Conservation (phyloP, 2,329 filamentous ascomycete genomes). For the Curvularia hawaiiensis region DNA sequence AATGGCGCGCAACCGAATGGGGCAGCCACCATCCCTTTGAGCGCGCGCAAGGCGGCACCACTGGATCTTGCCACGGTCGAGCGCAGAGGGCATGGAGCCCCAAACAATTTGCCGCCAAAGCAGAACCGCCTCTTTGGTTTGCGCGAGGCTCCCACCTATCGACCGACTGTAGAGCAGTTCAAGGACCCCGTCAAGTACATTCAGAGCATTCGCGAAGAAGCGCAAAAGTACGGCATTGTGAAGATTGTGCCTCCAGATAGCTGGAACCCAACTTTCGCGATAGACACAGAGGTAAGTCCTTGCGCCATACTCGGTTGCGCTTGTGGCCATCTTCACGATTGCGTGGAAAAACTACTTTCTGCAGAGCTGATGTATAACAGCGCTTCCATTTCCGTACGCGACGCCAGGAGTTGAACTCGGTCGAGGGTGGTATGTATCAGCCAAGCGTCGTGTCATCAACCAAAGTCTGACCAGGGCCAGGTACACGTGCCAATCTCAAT, state of each 20-base stretch:
- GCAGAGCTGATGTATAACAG: slow-evolving; percentile 56
- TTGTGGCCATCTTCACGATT: neutral
- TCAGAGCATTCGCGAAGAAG: slow-evolving; percentile 86
- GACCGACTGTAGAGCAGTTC: slow-evolving; percentile 91
- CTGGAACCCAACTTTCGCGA: slow-evolving; percentile 95
- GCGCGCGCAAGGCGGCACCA: slow-evolving; percentile 67
- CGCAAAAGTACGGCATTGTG: slow-evolving; percentile 85
- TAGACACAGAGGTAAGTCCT: slow-evolving; percentile 85
- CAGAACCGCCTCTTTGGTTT: slow-evolving; percentile 82
- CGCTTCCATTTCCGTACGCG: slow-evolving; percentile 96
- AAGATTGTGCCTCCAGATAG: slow-evolving; percentile 92
- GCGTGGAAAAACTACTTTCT: neutral
- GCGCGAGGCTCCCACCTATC: slow-evolving; percentile 87
- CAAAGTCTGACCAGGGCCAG: slow-evolving; percentile 52
- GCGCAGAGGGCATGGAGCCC: slow-evolving; percentile 80
- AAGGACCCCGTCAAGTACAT: slow-evolving; percentile 94
- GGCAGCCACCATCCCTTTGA: slow-evolving; percentile 60
- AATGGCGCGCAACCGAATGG: slow-evolving; percentile 48
- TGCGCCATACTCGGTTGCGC: neutral
- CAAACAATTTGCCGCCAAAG: slow-evolving; percentile 76
- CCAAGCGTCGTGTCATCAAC: neutral
- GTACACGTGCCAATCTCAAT: slow-evolving; percentile 91
- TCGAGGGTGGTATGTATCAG: slow-evolving; percentile 83
- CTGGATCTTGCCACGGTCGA: slow-evolving; percentile 90
- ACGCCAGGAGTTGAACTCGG: slow-evolving; percentile 95